These are phyloP conservation scores for Astrothelium subdiscretum DNA, from an alignment of 495 filamentous ascomycete genomes.

Conservation along the genomic window DNA sequence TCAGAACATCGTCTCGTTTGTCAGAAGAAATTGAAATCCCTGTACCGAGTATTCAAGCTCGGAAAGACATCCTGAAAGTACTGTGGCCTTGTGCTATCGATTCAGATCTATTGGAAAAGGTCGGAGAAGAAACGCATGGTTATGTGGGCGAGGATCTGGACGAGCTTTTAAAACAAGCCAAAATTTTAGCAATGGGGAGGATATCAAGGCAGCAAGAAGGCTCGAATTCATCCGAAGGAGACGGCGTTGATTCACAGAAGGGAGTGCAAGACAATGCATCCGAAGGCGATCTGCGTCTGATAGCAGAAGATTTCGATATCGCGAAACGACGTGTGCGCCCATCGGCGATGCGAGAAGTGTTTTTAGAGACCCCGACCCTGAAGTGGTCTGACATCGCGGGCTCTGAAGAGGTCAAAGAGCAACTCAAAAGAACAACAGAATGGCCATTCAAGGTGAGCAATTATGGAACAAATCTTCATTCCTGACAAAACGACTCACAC, in stretches of 20 bases:
- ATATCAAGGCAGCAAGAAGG: background rate
- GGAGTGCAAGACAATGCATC: background rate
- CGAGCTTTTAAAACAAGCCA: slow-evolving; percentile 32
- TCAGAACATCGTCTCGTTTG: slow-evolving; percentile 57
- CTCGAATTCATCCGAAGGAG: slow-evolving; percentile 8
- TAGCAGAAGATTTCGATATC: slow-evolving; percentile 39
- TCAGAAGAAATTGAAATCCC: slow-evolving; percentile 66
- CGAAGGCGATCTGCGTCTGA: slow-evolving; percentile 7
- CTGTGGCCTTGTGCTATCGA: slow-evolving; percentile 33
- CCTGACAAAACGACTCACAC: slow-evolving; percentile 11
- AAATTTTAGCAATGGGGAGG: background rate
- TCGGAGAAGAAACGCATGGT: slow-evolving; percentile 53
- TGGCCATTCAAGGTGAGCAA: slow-evolving; percentile 51
- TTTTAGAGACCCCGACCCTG: slow-evolving; percentile 76
- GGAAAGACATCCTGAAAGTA: slow-evolving; percentile 61
- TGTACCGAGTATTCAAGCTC: slow-evolving; percentile 59
- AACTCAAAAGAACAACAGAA: slow-evolving; percentile 51
- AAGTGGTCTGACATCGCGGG: slow-evolving; percentile 87
- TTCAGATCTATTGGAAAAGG: slow-evolving; percentile 14
- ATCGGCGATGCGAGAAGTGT: slow-evolving; percentile 81
- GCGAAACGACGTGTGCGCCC: slow-evolving; percentile 54
- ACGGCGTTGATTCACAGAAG: background rate
- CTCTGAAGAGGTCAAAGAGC: slow-evolving; percentile 64
- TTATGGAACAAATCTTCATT: slow-evolving; percentile 11
- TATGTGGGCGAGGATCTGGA: slow-evolving; percentile 57